phyloP scores from a whole-genome alignment of 2,329 filamentous ascomycete species.

The Colletotrichum sp. region DNA sequence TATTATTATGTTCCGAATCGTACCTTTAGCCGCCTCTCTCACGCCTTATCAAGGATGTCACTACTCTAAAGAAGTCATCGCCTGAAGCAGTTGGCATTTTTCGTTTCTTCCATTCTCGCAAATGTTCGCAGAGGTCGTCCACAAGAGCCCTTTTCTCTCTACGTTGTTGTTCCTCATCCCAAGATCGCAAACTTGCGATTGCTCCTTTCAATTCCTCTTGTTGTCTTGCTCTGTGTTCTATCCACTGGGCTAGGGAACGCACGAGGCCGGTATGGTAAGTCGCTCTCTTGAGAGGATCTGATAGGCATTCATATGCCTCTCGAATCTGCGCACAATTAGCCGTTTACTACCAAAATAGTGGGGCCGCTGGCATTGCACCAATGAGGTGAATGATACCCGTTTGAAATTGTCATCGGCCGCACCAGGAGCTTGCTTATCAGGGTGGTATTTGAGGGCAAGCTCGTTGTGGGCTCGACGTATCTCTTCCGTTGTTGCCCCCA shows the following conservation, averaged over 20 bases:
- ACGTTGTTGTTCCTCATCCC: not conserved
- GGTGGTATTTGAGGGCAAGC: not conserved
- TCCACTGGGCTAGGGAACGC: not conserved
- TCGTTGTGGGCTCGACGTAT: not conserved
- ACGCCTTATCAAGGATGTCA: not conserved
- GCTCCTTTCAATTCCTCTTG: not conserved
- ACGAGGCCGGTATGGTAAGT: rapidly evolving
- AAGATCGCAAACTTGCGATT: not conserved
- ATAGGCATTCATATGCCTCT: not conserved
- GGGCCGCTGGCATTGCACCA: not conserved
- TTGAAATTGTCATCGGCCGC: not conserved
- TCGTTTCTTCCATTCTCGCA: not conserved
- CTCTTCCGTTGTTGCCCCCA: not conserved
- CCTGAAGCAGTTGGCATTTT: not conserved
- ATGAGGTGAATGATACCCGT: not conserved
- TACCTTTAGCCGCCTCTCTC: too few species aligned
- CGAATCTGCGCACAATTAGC: not conserved
- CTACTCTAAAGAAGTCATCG: rapidly evolving
- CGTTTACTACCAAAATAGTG: rapidly evolving
- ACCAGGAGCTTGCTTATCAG: not conserved
- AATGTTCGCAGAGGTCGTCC: not conserved
- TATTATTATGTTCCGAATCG: too few species aligned
- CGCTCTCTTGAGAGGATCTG: not conserved
- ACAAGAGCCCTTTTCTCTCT: rapidly evolving
- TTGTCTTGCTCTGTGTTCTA: not conserved